Evolutionary conservation across 2,329 filamentous ascomycete species (phyloP).

Genomic region (Fusarium humuli): DNA sequence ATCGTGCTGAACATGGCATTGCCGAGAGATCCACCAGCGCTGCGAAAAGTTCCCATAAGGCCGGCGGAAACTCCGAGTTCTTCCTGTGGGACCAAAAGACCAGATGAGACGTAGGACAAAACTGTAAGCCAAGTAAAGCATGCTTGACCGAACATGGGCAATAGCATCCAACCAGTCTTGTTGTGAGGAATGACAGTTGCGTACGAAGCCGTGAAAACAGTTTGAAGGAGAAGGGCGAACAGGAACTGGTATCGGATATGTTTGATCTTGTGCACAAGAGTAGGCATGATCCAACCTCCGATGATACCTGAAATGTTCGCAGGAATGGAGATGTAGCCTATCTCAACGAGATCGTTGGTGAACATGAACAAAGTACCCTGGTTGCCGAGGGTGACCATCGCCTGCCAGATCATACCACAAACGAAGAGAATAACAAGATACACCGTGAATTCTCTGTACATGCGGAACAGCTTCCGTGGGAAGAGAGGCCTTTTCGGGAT

Average conservation of each 20-base stretch:
- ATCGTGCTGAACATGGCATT: conserved; percentile 27
- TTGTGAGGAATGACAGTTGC: conserved; percentile 11
- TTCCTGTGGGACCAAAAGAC: conserved; percentile 8
- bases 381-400: background rate
- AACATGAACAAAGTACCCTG: conserved; percentile 21
- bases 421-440: conserved; percentile 16
- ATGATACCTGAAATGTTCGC: conserved; percentile 7
- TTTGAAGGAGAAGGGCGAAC: conserved; percentile 6
- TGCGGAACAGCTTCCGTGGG: conserved; percentile 3
- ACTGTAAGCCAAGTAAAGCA: conserved; percentile 22
- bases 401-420: conserved; percentile 20
- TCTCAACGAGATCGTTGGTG: conserved; percentile 7
- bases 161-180: background rate
- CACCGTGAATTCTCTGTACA: conserved; percentile 15
- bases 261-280: conserved; percentile 18
- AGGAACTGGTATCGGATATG: conserved; percentile 21
- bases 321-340: conserved; percentile 5
- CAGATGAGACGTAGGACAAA: conserved; percentile 12
- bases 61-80: conserved; percentile 13
- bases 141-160: conserved; percentile 14
- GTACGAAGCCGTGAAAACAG: conserved; percentile 10
- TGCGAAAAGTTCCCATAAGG: conserved; percentile 18
- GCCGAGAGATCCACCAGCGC: conserved; percentile 14
- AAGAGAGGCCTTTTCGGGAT: conserved; percentile 7
- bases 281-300: conserved; percentile 20